phyloP scores from a whole-genome alignment of 1,284 basidiomycete genomes.

The Cryptococcus sp. region DNA sequence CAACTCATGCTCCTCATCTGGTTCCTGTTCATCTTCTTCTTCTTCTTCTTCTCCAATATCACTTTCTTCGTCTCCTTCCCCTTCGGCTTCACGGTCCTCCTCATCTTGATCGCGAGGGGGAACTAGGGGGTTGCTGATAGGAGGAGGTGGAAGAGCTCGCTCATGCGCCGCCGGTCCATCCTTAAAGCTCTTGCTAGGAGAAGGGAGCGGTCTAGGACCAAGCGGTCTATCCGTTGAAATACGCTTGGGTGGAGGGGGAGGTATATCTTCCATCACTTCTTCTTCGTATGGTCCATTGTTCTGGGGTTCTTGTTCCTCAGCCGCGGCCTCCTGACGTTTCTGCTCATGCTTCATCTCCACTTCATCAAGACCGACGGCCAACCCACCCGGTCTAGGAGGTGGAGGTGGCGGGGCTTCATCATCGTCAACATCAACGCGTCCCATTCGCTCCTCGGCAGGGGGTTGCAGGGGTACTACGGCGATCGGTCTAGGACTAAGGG shows the following conservation, averaged over 20 bases:
- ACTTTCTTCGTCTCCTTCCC: conserved; percentile 19
- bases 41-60: conserved; percentile 12
- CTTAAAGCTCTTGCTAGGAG: conserved; percentile 14
- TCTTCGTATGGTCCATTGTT: conserved; percentile 18
- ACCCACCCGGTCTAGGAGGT: conserved; percentile 8
- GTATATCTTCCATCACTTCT: conserved; percentile 18
- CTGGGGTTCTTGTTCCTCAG: conserved; percentile 13
- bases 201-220: conserved; percentile 29
- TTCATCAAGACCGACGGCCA: conserved; percentile 35
- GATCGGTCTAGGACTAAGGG: conserved; percentile 17
- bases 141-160: conserved; percentile 23
- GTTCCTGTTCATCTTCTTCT: conserved; percentile 11
- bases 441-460: conserved; percentile 21
- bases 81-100: conserved; percentile 27
- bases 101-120: conserved; percentile 34
- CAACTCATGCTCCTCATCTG: conserved; percentile 4
- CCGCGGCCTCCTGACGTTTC: conserved; percentile 14
- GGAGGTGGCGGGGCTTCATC: conserved; percentile 22
- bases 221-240: conserved; percentile 18
- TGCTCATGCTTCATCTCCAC: conserved; percentile 40
- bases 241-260: conserved; percentile 24
- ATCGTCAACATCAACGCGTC: conserved; percentile 3
- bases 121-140: conserved; percentile 20
- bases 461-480: conserved; percentile 36
- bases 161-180: conserved; percentile 3